phyloP scores from a whole-genome alignment of 352 stramenopile genomes.

The Pythium volutum region DNA sequence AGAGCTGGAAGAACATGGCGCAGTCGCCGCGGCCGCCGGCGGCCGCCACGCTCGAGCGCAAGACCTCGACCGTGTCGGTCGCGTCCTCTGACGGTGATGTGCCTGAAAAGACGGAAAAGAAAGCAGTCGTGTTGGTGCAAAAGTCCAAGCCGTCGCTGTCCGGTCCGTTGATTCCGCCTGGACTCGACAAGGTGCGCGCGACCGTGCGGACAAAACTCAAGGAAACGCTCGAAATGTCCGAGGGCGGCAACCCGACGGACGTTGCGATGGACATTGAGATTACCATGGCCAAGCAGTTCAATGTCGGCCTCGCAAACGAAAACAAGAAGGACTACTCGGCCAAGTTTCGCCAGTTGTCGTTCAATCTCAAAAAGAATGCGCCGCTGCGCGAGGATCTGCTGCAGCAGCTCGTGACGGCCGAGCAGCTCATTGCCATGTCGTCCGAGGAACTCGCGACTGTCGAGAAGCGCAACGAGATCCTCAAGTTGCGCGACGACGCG shows the following conservation, averaged over 20 bases:
- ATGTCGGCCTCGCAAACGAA: slow-evolving; percentile 60
- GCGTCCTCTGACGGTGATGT: slow-evolving; percentile 28
- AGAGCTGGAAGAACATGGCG: slow-evolving; percentile 86
- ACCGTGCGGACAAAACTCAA: slow-evolving; percentile 79
- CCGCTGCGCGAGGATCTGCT: slow-evolving; percentile 75
- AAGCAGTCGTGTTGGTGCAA: not conserved
- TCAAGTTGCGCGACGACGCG: slow-evolving; percentile 79
- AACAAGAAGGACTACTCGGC: slow-evolving; percentile 89
- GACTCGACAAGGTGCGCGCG: slow-evolving; percentile 72
- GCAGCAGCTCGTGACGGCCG: slow-evolving; percentile 58
- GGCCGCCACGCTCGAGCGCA: slow-evolving; percentile 30
- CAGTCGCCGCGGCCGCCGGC: slow-evolving; percentile 48
- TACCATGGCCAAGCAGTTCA: slow-evolving; percentile 67
- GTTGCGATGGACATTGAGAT: slow-evolving; percentile 70
- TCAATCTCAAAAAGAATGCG: slow-evolving; percentile 91
- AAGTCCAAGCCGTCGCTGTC: slow-evolving; percentile 17
- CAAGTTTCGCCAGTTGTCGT: slow-evolving; percentile 87
- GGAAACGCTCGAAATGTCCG: slow-evolving; percentile 57
- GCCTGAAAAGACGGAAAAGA: slow-evolving; percentile 9
- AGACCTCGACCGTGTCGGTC: slow-evolving; percentile 27
- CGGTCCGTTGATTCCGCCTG: slow-evolving; percentile 55
- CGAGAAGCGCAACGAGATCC: slow-evolving; percentile 82
- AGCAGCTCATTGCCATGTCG: slow-evolving; percentile 80
- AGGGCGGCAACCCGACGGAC: slow-evolving; percentile 45
- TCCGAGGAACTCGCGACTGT: slow-evolving; percentile 85